A percentile compares a stretch with the other conserved stretches of the same genome.
Conservation (phyloP, 768 basidiomycete species). For the Amanita exitialis region DNA sequence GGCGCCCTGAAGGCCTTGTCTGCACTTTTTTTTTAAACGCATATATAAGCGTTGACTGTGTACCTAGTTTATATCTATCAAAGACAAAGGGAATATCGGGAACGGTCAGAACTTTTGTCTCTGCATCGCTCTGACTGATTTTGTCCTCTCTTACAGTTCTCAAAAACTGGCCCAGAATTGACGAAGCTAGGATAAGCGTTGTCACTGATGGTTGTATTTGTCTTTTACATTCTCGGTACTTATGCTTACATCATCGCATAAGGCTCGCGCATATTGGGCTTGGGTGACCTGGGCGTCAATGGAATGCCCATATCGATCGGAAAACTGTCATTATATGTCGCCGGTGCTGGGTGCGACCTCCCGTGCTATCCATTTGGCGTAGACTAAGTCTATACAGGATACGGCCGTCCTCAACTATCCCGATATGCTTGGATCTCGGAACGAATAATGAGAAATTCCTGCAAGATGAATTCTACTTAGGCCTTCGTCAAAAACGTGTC, state of each 20-base stretch:
- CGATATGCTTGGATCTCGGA: constrained; percentile 82
- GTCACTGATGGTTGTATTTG: constrained; percentile 69
- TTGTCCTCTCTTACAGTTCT: constrained; percentile 32
- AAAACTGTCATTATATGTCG: constrained; percentile 86
- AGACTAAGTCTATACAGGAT: constrained; percentile 32
- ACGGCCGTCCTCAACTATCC: constrained; percentile 67
- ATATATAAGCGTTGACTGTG: constrained; percentile 8
- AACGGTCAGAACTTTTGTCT: constrained; percentile 18
- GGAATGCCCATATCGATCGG: constrained; percentile 87
- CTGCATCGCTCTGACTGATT: background rate
- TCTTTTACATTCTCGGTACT: background rate
- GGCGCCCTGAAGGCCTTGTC: constrained; percentile 66
- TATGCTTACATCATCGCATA: constrained; percentile 12
- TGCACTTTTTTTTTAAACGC: constrained; percentile 12
- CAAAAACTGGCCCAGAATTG: constrained; percentile 58
- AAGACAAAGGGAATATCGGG: constrained; percentile 75
- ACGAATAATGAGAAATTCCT: constrained; percentile 77
- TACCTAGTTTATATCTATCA: constrained; percentile 62
- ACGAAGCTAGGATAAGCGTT: constrained; percentile 80
- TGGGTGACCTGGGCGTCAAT: constrained; percentile 78
- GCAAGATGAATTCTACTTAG: constrained; percentile 85
- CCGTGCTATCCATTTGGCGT: background rate
- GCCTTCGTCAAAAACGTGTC: constrained; percentile 62
- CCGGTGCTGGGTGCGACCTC: constrained; percentile 68
- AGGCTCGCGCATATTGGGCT: constrained; percentile 83